These are phyloP conservation scores for Cyathus striatus DNA, from an alignment of 768 basidiomycete genomes.

Conservation along the genomic window DNA sequence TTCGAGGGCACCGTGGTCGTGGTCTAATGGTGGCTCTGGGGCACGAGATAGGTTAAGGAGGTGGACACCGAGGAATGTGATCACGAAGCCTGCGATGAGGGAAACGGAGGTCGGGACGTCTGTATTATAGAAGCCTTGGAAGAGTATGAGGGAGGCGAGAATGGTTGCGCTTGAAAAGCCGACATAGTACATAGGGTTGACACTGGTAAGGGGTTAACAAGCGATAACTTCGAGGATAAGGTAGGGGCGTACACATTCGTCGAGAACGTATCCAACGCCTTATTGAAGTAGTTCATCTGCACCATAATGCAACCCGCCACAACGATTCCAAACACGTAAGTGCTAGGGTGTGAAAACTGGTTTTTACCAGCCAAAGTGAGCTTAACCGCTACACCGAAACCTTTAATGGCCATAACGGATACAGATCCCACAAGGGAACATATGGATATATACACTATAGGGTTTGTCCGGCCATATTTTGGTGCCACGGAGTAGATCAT, in stretches of 20 bases:
- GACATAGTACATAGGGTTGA: conserved; percentile 98
- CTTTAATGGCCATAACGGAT: conserved; percentile 99
- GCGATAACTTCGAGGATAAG: conserved; percentile 1
- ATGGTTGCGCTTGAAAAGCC: conserved; percentile 93
- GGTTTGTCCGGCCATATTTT: conserved; percentile 80
- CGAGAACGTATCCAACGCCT: conserved; percentile 93
- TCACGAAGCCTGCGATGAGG: conserved; percentile 82
- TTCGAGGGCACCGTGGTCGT: conserved; percentile 53
- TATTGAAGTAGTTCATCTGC: conserved; percentile 98
- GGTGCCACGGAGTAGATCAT: conserved; percentile 89
- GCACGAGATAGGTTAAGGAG: conserved; percentile 78
- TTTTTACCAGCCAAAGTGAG: conserved; percentile 91
- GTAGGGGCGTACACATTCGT: conserved; percentile 82
- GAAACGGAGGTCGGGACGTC: conserved; percentile 79
- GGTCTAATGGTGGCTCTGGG: conserved; percentile 38
- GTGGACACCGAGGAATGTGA: conserved; percentile 97
- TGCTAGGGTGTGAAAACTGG: conserved; percentile 91
- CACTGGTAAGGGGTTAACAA: conserved; percentile 38
- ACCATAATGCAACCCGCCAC: conserved; percentile 82
- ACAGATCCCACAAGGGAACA: conserved; percentile 95
- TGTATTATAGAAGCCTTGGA: conserved; percentile 94
- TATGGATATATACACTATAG: conserved; percentile 91
- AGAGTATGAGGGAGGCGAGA: conserved; percentile 91
- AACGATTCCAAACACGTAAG: conserved; percentile 90
- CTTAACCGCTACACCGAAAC: conserved; percentile 95